A percentile compares a stretch with the other conserved stretches of the same genome.
These are phyloP conservation scores for Symbiodinium natans DNA, from an alignment of 73 alveolate genomes.

Conservation along the genomic window DNA sequence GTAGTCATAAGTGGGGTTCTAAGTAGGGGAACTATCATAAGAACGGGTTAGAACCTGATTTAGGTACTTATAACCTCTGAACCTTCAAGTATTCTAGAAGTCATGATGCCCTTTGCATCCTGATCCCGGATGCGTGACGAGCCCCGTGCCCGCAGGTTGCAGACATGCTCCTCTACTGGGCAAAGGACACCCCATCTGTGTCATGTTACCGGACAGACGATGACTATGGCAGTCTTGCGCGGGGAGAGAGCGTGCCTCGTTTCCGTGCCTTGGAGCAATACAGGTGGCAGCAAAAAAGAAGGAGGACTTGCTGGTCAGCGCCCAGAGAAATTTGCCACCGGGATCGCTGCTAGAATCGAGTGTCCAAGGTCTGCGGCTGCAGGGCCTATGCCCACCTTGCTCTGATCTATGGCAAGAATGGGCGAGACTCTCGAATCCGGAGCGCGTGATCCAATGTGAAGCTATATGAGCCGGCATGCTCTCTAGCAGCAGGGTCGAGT, in stretches of 20 bases:
- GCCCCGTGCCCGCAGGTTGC: not conserved
- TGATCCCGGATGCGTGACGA: not conserved
- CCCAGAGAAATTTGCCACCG: not conserved
- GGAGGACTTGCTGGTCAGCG: not conserved
- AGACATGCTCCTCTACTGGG: slow-evolving; percentile 6
- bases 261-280: not conserved
- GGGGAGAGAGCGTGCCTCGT: no score
- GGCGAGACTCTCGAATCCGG: not conserved
- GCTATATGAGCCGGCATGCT: no score
- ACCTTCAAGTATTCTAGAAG: no score
- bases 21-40: no score
- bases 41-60: no score
- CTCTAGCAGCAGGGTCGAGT: not conserved
- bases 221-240: no score
- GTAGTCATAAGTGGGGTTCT: no score
- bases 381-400: not conserved
- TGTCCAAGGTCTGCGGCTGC: not conserved
- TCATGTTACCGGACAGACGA: no score
- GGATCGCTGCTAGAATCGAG: not conserved
- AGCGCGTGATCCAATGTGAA: not conserved
- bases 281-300: slow-evolving; percentile 1
- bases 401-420: not conserved
- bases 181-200: not conserved
- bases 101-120: not conserved
- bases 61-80: no score